Evolutionary conservation across 371 early-diverging fungal genomes (phyloP), one percentile per base, ranked within the genome.

Genomic region (Mortierella sp.): DNA sequence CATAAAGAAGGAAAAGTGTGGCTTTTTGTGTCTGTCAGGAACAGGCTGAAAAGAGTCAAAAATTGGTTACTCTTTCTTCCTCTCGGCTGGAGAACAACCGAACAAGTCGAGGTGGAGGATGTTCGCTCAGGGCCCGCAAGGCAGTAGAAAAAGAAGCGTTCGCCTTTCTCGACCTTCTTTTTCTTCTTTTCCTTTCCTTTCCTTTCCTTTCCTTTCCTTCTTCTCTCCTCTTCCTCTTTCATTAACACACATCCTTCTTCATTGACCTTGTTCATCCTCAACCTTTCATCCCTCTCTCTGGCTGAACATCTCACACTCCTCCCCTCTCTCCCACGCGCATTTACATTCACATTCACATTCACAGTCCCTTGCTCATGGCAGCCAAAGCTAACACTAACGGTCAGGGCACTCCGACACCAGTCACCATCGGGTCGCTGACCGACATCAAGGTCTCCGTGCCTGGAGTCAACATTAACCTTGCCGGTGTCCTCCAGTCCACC

Each of bases 401-500:
- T 60, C 26, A 57, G 57, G 57, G 24, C 45, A 60, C 57, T 42
- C 45, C 63, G 52, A 54, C 38, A 24, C 9, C 31, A 24, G 57
- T 57, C 75, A 74, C 77, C 48, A 68, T 81, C 76, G 85, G 85
- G 57, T 70, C 85, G 28, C 77, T 71, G 45, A 79, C 82, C 45
- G 10, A 65, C 34, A 48, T 85, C 72, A 68, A 54, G 45, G 71
- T 86, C 11, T 57, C 71, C 26, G 78, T 86, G 28, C 87, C 87
- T 16, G 79, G 60, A 9, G 76, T 78, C 3, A 28, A 73, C 57
- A 48, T 82, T 57, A 75, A 72, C 57, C 87, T 86, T 16, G 76
- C 79, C 11, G 87, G 87, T n/a, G 76, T 82, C 60, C 76, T 86
- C 16, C 87, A 86, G 73, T 80, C 83, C 21, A 76, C 87, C n/a